These are phyloP conservation scores for Waltergamsia citrina DNA, from an alignment of 2,329 filamentous ascomycete species.

Conservation along the genomic window DNA sequence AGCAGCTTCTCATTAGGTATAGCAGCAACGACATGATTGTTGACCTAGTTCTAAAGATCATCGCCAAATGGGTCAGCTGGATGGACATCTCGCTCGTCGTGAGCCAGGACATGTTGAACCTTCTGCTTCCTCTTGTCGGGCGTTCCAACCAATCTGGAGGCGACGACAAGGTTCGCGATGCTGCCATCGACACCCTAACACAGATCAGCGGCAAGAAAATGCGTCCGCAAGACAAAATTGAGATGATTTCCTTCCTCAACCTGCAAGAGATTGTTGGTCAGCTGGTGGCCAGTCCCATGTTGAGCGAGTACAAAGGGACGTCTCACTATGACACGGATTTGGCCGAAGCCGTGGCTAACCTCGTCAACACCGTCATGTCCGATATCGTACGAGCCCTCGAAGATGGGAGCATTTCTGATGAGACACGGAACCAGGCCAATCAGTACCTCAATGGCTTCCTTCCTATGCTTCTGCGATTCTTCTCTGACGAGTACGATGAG, in stretches of 20 bases:
- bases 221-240: slow-evolving; percentile 85
- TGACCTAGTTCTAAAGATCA: slow-evolving; percentile 82
- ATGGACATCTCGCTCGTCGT: slow-evolving; percentile 93
- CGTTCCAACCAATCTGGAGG: slow-evolving; percentile 51
- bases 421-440: slow-evolving; percentile 66
- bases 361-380: slow-evolving; percentile 81
- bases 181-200: slow-evolving; percentile 88
- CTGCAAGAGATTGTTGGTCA: slow-evolving; percentile 77
- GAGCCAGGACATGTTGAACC: slow-evolving; percentile 76
- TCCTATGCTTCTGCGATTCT: slow-evolving; percentile 83
- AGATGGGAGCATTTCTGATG: slow-evolving; percentile 47
- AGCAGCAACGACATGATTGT: slow-evolving; percentile 62
- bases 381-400: slow-evolving; percentile 86
- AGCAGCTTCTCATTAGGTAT: slow-evolving; percentile 78
- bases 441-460: slow-evolving; percentile 76
- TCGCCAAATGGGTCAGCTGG: slow-evolving; percentile 98
- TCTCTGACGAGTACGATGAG: slow-evolving; percentile 96
- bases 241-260: slow-evolving; percentile 86
- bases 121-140: slow-evolving; percentile 82
- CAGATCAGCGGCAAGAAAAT: slow-evolving; percentile 98
- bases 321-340: slow-evolving; percentile 91
- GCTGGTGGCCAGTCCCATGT: slow-evolving; percentile 72
- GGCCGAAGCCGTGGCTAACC: slow-evolving; percentile 87
- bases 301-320: slow-evolving; percentile 71
- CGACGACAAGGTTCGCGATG: slow-evolving; percentile 76